Evolutionary conservation across 345 rosid genomes (phyloP), one percentile per base, ranked within the genome.

Genomic region (Arabidopsis arenosa): DNA sequence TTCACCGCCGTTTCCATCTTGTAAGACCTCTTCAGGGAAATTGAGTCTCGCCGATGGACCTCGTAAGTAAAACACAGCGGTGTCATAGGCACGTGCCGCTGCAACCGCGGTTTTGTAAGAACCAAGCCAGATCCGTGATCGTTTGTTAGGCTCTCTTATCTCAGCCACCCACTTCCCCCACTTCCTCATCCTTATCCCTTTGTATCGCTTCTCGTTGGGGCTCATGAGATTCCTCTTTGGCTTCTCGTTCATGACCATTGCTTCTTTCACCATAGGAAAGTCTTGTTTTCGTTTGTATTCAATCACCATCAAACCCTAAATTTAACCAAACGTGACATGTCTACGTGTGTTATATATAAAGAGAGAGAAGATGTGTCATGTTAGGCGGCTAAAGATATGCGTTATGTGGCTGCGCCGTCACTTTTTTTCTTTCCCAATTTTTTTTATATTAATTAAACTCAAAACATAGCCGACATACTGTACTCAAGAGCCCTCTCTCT

Each of bases 141-240:
- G 62, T 63, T 86, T 84, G 56, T 83, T 83, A 2, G 89, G 92
- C 55, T 82, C 87, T 35, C 92, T 80, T 23, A 88, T 79, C 69
- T 90, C 92, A 12, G 92, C 90, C 12, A 88, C 92, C 96, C 96
- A 90, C 65, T 80, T 87, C 2, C 92, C 95, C 95, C 92, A 86
- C 70, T 90, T 88, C 66, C 96, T 79, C 84, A 85, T 85, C 86
- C 96, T 81, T 68, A 85, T 86, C 9, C 92, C 89, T 77, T 75
- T 86, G 74, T 68, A 86, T 7, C 84, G 75, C 40, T 72, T 73
- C 23, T 23, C 75, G 21, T 33, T 45, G 9, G 28, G 17, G 9
- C 28, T 59, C 28, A 21, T 36, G 36, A 15, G 56, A 28, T 47
- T 21, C 11, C 54, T 30, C 62, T 63, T 71, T 59, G 49, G 37